Conservation (phyloP, 139 green algal genomes). For the Micractinium conductrix region DNA sequence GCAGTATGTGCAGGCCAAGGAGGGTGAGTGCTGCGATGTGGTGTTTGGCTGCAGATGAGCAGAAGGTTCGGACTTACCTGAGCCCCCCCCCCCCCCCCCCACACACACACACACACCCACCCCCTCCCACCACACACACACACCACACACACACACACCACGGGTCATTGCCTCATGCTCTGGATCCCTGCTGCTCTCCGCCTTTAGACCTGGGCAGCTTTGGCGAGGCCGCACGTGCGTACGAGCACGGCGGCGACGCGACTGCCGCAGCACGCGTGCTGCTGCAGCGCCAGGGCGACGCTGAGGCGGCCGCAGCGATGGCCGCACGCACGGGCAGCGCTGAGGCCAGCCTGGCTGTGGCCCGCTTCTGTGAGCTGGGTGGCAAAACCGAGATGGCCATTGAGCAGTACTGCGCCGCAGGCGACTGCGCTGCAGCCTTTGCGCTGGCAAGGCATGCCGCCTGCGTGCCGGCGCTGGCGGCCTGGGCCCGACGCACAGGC, state of each 20-base stretch:
- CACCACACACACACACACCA: too few relatives aligned
- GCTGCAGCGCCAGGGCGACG: constrained; percentile 70
- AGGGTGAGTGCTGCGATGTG: constrained; percentile 53
- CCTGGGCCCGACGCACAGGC: constrained; percentile 66
- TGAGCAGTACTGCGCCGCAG: constrained; percentile 4
- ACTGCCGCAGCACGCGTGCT: constrained; percentile 69
- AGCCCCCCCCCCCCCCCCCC: too few relatives aligned
- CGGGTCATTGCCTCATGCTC: too few relatives aligned
- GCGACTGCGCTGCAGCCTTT: neutral
- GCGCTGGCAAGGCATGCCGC: neutral
- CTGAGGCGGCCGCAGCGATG: constrained; percentile 52
- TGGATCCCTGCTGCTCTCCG: too few relatives aligned
- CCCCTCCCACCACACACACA: too few relatives aligned
- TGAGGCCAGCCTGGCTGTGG: constrained; percentile 9
- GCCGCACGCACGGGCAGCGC: neutral
- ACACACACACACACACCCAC: too few relatives aligned
- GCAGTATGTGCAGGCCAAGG: constrained; percentile 81
- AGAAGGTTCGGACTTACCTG: too few relatives aligned
- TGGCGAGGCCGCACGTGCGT: constrained; percentile 58
- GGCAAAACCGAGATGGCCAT: neutral
- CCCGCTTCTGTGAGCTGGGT: constrained; percentile 1
- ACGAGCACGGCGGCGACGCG: constrained; percentile 72
- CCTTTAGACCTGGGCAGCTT: constrained; percentile 46
- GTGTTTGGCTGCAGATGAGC: too few relatives aligned
- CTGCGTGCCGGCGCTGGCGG: constrained; percentile 43